Evolutionary conservation across 2,329 filamentous ascomycete species (phyloP), one percentile per base, ranked within the genome.

Genomic region (Pseudogymnoascus sp.): DNA sequence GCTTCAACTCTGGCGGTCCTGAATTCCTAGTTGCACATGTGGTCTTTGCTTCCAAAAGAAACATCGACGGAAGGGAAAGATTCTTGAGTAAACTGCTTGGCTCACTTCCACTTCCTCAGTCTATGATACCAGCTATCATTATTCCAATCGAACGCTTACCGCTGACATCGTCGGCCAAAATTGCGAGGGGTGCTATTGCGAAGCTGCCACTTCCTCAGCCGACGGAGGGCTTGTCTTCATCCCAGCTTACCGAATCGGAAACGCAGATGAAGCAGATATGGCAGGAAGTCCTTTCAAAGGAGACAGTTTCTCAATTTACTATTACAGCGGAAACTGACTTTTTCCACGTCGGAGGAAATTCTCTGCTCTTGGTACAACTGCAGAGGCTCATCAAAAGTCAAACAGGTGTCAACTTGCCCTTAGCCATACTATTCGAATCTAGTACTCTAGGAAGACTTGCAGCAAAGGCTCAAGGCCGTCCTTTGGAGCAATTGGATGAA

Each of bases 371-470:
- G 21, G 61, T 67, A 11, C 28, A 63, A 3, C 34, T 67, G 12
- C 65, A 66, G 46, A 21, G 16, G 16, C 8, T 44, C 40, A 44
- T 44, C 10, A 21, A 21, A 11, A 11, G 16, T 21, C 16, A 21
- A 21, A 21, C 18, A 21, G 40, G 18, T 21, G 16, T 44, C 8
- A 44, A 40, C 1, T 7, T 79, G 0, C 65, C 68, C 0, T 67
- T 82, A 0, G 14, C 68, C 0, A 65, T 77, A 0, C 69, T 82
- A 0, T 73, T 79, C 42, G 66, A 72, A 2, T 63, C 68, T 1
- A 76, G 70, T 64, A 77, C 75, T 0, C 70, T 82, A 1, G 67
- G 69, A 0, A 44, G 38, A 2, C 79, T 82, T 40, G 38, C 38
- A 40, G 38, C 38, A 40, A 40, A 18, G 38, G n/a, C 38, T 40